phyloP scores from a whole-genome alignment of 23 red algal species.

The Agarophyton chilense region DNA sequence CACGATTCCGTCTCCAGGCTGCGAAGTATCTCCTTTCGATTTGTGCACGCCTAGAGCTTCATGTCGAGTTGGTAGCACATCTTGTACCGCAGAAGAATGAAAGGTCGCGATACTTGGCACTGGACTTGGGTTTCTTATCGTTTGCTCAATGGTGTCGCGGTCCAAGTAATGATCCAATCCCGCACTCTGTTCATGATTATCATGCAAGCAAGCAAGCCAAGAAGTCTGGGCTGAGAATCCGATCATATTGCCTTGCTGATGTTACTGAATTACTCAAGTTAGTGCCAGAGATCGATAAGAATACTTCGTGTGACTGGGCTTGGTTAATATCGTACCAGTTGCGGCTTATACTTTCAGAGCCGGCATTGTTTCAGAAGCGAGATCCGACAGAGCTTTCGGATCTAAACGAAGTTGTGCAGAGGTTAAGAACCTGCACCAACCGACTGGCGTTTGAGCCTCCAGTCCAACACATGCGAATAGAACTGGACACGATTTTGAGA shows the following conservation, averaged over 20 bases:
- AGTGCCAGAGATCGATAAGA: constrained; percentile 50
- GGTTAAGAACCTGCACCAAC: constrained; percentile 15
- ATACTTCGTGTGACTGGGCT: constrained; percentile 21
- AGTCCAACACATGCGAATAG: constrained; percentile 35
- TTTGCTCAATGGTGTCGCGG: constrained; percentile 43
- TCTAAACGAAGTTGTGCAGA: constrained; percentile 12
- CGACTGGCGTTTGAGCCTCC: constrained; percentile 38
- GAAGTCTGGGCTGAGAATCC: background rate
- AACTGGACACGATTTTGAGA: constrained; percentile 18
- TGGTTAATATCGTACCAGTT: constrained; percentile 21
- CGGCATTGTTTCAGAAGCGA: constrained; percentile 7
- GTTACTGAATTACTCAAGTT: constrained; percentile 2
- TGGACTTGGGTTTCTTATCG: constrained; percentile 33
- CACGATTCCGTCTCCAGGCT: background rate
- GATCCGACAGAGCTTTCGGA: constrained; percentile 13
- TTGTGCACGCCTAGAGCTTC: constrained; percentile 29
- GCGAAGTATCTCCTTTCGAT: constrained; percentile 39
- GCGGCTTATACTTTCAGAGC: constrained; percentile 18
- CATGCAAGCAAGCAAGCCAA: constrained; percentile 4
- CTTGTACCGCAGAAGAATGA: constrained; percentile 15
- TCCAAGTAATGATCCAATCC: background rate
- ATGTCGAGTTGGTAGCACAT: constrained; percentile 54
- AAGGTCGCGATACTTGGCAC: constrained; percentile 5
- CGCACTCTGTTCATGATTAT: background rate
- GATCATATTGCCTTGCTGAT: constrained; percentile 45